Evolutionary conservation across 176 grass and related monocot species (phyloP).

Genomic region (Musa troglodytarum): DNA sequence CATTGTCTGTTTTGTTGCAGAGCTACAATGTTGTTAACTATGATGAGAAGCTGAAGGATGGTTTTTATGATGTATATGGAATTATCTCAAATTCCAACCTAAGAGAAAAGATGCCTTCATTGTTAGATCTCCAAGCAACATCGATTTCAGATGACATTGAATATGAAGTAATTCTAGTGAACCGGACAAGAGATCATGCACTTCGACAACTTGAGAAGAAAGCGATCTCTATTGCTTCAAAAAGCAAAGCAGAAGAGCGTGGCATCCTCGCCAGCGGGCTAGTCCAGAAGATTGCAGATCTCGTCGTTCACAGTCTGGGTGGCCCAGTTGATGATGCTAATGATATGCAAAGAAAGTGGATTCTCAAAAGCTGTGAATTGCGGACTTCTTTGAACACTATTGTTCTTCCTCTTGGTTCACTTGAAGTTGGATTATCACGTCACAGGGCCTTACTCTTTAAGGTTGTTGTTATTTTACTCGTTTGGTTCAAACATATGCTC

Average conservation of each 20-base stretch:
- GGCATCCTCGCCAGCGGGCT: conserved; percentile 35
- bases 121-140: conserved; percentile 32
- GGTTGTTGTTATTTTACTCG: conserved; percentile 33
- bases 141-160: conserved; percentile 17
- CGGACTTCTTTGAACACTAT: conserved; percentile 37
- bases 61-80: conserved; percentile 77
- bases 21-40: conserved; percentile 81
- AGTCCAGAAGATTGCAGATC: conserved; percentile 58
- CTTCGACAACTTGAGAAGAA: conserved; percentile 51
- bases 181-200: conserved; percentile 36
- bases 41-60: conserved; percentile 65
- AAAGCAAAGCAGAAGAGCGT: conserved; percentile 25
- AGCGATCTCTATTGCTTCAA: conserved; percentile 31
- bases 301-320: conserved; percentile 66
- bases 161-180: conserved; percentile 51
- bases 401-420: conserved; percentile 70
- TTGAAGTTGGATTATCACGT: conserved; percentile 65
- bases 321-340: conserved; percentile 77
- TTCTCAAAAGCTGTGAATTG: conserved; percentile 32
- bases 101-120: conserved; percentile 51
- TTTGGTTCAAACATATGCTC: not conserved
- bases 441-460: conserved; percentile 93
- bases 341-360: conserved; percentile 51
- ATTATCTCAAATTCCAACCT: conserved; percentile 35
- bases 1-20: conserved; percentile 22